These are phyloP conservation scores for Magnaporthiopsis poae DNA, from an alignment of 2,329 filamentous ascomycete species.

Conservation along the genomic window DNA sequence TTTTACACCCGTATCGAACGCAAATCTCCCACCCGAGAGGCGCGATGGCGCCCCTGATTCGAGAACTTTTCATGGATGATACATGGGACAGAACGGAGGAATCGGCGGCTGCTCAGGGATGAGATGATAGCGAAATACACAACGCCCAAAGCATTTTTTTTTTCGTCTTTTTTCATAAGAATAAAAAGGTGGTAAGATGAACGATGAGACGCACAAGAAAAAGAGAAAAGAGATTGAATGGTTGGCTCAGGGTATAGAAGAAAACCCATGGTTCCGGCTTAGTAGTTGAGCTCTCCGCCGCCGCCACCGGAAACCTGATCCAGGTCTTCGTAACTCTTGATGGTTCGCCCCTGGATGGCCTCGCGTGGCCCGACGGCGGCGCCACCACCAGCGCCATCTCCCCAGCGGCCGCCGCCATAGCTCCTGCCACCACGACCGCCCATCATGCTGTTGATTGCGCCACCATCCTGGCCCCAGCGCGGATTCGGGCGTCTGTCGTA, in stretches of 20 bases:
- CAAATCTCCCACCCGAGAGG: neutral
- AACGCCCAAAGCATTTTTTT: neutral
- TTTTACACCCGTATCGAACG: neutral
- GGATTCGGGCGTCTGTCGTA: slow-evolving; percentile 60
- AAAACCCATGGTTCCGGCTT: slow-evolving; percentile 14
- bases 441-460: slow-evolving; percentile 30
- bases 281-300: slow-evolving; percentile 85
- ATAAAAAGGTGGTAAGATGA: neutral
- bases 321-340: slow-evolving; percentile 96
- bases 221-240: neutral
- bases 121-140: neutral
- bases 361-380: slow-evolving; percentile 76
- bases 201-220: neutral
- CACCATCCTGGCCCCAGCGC: slow-evolving; percentile 36
- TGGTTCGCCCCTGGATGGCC: slow-evolving; percentile 79
- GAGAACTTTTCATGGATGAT: neutral
- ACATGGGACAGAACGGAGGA: neutral
- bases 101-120: neutral
- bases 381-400: slow-evolving; percentile 62
- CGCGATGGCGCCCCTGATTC: neutral
- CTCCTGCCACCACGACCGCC: slow-evolving; percentile 34
- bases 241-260: neutral
- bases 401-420: slow-evolving; percentile 49
- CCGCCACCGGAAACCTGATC: slow-evolving; percentile 71
- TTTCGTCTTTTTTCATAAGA: neutral